phyloP scores from a whole-genome alignment of 2,329 filamentous ascomycete genomes.

The Lasiodiplodia sp. region DNA sequence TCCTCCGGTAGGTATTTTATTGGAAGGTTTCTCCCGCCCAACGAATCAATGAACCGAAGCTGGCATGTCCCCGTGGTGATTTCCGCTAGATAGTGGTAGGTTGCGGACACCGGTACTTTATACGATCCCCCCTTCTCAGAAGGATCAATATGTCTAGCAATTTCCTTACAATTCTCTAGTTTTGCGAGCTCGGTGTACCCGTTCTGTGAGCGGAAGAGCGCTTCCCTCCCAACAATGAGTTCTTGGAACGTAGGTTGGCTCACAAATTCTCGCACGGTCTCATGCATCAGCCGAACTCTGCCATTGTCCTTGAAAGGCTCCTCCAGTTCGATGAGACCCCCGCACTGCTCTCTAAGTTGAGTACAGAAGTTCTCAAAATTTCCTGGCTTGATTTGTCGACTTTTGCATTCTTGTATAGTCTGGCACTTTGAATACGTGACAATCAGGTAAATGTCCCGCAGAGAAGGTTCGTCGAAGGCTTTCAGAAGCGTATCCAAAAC shows the following conservation, averaged over 20 bases:
- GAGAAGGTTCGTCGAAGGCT: background rate
- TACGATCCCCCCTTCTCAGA: no score
- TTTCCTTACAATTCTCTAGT: background rate
- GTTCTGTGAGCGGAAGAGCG: background rate
- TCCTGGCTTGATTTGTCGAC: background rate
- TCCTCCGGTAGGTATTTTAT: background rate
- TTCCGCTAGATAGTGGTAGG: background rate
- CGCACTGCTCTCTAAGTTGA: background rate
- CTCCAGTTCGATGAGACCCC: background rate
- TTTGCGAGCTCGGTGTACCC: constrained; percentile 12
- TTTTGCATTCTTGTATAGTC: background rate
- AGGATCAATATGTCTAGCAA: no score
- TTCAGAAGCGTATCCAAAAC: background rate
- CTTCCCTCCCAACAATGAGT: background rate
- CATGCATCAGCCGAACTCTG: background rate
- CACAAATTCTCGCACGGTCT: background rate
- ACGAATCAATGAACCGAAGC: background rate
- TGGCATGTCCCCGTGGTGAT: background rate
- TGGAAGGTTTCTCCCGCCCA: background rate
- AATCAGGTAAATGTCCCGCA: background rate
- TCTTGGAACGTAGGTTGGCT: background rate
- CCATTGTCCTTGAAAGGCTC: background rate
- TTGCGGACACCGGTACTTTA: no score
- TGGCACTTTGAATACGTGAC: background rate
- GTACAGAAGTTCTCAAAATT: background rate